Evolutionary conservation across 202 grass and related monocot species (phyloP).

Genomic region (Panicum virgatum): DNA sequence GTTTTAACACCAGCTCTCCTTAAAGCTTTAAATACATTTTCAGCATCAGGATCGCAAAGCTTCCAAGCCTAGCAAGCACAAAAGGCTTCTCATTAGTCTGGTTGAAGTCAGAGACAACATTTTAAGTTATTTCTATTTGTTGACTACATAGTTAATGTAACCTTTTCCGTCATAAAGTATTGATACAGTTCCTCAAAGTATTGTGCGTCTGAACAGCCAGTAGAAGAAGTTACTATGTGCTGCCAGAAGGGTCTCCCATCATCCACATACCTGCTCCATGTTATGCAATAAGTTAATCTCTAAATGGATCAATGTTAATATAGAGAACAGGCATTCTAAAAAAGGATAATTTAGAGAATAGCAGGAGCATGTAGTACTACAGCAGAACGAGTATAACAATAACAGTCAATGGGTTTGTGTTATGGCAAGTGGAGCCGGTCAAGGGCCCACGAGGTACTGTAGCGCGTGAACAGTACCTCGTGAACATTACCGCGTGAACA

Average conservation of each 20-base stretch:
- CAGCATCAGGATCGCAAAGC: constrained; percentile 69
- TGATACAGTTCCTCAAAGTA: constrained; percentile 95
- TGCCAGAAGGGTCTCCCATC: constrained; percentile 89
- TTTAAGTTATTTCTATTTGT: not conserved
- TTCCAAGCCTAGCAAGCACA: constrained; percentile 71
- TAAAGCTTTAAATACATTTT: constrained; percentile 65
- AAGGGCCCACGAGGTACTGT: too few species aligned
- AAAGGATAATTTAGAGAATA: not conserved
- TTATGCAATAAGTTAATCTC: constrained; percentile 21
- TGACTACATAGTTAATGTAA: constrained; percentile 28
- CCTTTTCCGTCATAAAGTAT: constrained; percentile 83
- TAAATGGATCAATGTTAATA: not conserved
- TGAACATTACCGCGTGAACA: too few species aligned
- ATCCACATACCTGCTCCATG: constrained; percentile 68
- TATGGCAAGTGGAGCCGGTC: too few species aligned
- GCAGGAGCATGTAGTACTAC: not conserved
- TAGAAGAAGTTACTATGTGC: constrained; percentile 79
- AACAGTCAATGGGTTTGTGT: not conserved
- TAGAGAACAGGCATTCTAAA: not conserved
- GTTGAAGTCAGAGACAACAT: not conserved
- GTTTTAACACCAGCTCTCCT: constrained; percentile 72
- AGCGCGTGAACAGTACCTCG: too few species aligned
- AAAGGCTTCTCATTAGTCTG: constrained; percentile 31
- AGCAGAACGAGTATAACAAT: not conserved
- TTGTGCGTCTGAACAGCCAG: constrained; percentile 73